Evolutionary conservation across 2,329 filamentous ascomycete genomes (phyloP).

Genomic region (Akanthomyces uredinophilus): DNA sequence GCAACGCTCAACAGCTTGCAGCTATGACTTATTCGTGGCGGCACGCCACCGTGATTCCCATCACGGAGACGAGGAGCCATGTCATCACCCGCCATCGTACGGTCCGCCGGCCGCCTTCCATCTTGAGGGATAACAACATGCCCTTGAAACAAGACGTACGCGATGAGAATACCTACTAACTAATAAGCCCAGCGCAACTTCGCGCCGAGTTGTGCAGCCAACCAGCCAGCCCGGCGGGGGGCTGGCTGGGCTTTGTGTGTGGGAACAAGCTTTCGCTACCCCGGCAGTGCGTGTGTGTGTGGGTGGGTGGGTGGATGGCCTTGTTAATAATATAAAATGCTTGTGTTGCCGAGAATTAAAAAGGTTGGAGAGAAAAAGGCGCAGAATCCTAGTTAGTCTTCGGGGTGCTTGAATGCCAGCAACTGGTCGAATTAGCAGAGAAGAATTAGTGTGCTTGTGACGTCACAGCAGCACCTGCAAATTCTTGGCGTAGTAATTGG

Average conservation of each 20-base stretch:
- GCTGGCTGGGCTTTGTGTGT: not conserved
- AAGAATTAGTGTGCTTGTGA: not conserved
- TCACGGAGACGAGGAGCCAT: not conserved
- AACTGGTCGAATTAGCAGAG: not conserved
- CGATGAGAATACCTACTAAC: not conserved
- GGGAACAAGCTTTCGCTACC: not conserved
- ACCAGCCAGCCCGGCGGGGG: not conserved
- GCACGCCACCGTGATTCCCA: not conserved
- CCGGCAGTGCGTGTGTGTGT: not conserved
- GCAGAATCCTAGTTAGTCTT: not conserved
- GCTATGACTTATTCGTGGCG: too few relatives aligned
- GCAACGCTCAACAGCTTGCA: too few relatives aligned
- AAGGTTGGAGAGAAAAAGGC: not conserved
- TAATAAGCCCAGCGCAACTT: slow-evolving; percentile 10
- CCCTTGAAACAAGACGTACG: not conserved
- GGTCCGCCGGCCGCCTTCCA: not conserved
- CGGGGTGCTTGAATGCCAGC: not conserved
- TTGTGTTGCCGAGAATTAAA: too few relatives aligned
- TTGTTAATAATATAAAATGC: not conserved
- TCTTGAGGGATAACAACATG: not conserved
- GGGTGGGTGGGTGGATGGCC: too few relatives aligned
- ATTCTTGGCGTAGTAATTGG: not conserved
- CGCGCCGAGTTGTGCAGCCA: slow-evolving; percentile 5
- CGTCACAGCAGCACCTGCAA: not conserved
- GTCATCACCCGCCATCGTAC: not conserved